Conservation (phyloP, 2,329 filamentous ascomycete genomes). For the Cytospora schulzeri region DNA sequence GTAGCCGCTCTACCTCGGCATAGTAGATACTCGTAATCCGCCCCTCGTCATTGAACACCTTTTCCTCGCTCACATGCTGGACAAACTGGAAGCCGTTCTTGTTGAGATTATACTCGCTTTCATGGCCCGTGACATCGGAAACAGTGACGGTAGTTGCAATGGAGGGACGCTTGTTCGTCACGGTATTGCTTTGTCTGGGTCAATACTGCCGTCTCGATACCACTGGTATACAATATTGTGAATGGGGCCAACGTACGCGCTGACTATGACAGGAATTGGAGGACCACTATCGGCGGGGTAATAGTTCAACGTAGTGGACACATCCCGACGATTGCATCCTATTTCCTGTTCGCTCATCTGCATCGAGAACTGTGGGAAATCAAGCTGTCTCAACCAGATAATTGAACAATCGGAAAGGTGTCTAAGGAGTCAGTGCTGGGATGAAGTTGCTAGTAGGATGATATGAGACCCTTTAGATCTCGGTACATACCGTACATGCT, state of each 20-base stretch:
- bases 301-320: constrained; percentile 18
- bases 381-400: neutral
- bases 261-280: constrained; percentile 18
- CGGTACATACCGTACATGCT: no score
- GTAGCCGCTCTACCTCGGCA: constrained; percentile 63
- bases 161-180: constrained; percentile 70
- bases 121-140: constrained; percentile 62
- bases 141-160: constrained; percentile 54
- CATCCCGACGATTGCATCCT: neutral
- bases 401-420: neutral
- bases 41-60: constrained; percentile 55
- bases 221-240: rapidly evolving
- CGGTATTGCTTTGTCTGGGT: constrained; percentile 41
- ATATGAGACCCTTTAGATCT: no score
- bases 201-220: neutral
- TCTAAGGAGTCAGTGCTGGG: neutral
- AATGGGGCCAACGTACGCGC: neutral
- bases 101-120: constrained; percentile 63
- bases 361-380: neutral
- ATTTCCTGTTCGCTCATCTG: neutral
- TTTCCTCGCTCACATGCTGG: constrained; percentile 56
- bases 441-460: neutral
- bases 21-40: constrained; percentile 56
- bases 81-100: constrained; percentile 58
- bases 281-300: constrained; percentile 15